Evolutionary conservation across 352 stramenopile species (phyloP).

Genomic region (Globisporangium apiculatum): DNA sequence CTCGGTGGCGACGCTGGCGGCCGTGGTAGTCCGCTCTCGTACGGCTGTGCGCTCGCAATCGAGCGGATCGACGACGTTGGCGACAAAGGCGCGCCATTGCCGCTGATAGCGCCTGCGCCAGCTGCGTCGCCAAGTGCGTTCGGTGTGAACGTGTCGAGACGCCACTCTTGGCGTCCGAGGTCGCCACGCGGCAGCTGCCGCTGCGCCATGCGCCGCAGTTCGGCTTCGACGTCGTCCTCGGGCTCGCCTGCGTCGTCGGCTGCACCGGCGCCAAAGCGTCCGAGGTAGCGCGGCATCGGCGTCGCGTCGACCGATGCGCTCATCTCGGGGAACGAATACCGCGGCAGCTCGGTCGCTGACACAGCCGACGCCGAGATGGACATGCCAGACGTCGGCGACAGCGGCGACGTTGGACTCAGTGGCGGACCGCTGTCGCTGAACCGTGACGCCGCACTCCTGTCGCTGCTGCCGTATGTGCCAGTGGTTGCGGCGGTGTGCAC

Average conservation of each 20-base stretch:
- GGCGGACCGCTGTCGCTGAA: constrained; percentile 15
- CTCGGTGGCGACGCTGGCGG: constrained; percentile 57
- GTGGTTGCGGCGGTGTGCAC: not conserved
- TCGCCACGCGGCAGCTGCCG: constrained; percentile 72
- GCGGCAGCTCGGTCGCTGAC: constrained; percentile 68
- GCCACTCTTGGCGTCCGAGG: constrained; percentile 69
- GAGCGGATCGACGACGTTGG: constrained; percentile 38
- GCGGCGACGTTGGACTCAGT: constrained; percentile 36
- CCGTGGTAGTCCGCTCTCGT: constrained; percentile 33
- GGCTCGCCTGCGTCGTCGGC: constrained; percentile 18
- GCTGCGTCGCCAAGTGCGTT: constrained; percentile 3
- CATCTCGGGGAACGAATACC: constrained; percentile 70
- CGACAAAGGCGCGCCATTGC: constrained; percentile 19
- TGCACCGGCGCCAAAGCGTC: constrained; percentile 25
- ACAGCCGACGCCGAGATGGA: constrained; percentile 76
- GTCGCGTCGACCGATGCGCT: constrained; percentile 77
- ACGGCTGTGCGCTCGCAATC: constrained; percentile 17
- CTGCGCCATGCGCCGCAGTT: constrained; percentile 70
- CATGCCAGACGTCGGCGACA: constrained; percentile 60
- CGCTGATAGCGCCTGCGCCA: too few species aligned
- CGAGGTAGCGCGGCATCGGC: constrained; percentile 69
- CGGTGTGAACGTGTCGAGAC: constrained; percentile 49
- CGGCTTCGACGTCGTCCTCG: constrained; percentile 69
- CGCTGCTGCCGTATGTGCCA: not conserved
- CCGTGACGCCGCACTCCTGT: not conserved